Evolutionary conservation across 495 filamentous ascomycete species (phyloP).

Genomic region (Penicillium chermesinum): DNA sequence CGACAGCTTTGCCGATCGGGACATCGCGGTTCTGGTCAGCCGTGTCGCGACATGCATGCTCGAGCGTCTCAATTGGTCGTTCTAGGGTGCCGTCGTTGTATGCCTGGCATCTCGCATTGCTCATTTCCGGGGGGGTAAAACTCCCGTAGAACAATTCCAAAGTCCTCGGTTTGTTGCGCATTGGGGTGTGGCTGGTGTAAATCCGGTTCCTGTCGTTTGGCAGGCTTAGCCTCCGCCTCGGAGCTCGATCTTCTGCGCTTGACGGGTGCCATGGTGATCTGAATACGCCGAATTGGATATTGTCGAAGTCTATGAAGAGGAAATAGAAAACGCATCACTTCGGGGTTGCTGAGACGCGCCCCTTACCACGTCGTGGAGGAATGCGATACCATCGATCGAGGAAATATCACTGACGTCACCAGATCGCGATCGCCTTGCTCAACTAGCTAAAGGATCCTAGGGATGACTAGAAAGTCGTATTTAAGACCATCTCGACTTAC

Average conservation of each 20-base stretch:
- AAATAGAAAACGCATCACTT: constrained; percentile 2
- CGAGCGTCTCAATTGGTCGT: constrained; percentile 62
- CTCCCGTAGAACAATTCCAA: constrained; percentile 67
- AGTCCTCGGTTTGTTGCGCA: constrained; percentile 50
- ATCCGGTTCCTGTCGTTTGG: constrained; percentile 12
- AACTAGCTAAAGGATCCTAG: background rate
- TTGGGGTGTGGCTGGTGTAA: constrained; percentile 32
- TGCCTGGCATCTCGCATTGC: constrained; percentile 62
- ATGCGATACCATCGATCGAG: constrained; percentile 21
- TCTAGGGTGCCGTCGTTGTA: constrained; percentile 64
- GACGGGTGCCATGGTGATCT: constrained; percentile 17
- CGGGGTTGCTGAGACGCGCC: background rate
- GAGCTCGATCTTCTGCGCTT: constrained; percentile 25
- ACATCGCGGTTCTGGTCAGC: constrained; percentile 38
- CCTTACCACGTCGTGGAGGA: background rate
- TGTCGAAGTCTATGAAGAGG: background rate
- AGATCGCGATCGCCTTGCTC: constrained; percentile 12
- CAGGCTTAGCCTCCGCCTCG: background rate
- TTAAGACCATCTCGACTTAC: constrained; percentile 4
- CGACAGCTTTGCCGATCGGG: constrained; percentile 55
- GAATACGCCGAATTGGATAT: background rate
- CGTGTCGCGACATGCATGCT: constrained; percentile 51
- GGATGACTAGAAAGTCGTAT: background rate
- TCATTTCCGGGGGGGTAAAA: constrained; percentile 88
- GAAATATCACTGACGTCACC: constrained; percentile 24